Base-by-base conservation (phyloP, 2,329 filamentous ascomycete species). In the Clonostachys byssicola region DNA sequence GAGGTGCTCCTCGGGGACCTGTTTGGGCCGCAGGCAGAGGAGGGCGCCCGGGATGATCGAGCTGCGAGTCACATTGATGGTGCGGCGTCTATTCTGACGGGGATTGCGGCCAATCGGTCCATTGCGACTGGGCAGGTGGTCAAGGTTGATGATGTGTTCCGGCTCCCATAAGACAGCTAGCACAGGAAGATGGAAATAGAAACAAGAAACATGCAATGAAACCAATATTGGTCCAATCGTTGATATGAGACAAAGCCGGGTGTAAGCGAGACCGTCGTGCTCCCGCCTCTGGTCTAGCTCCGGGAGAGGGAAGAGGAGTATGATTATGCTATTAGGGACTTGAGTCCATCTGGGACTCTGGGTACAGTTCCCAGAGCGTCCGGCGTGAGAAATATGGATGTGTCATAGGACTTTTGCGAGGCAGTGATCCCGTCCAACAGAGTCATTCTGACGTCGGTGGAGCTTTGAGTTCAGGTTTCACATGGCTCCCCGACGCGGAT, bases 51-150 rank as follows among this genome's bases (percentile, higher is more conserved):
- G 12, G 78, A 83, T 55, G 66, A 75, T 62, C 66, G 79, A 2
- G 78, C 78, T 1, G 80, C 80, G 3, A 79, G 73, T 48, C 78
- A 83, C 55, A 55, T 83, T 5, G 79, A 83, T 49, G 80, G 80
- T 0, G 80, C 79, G 0, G 62, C 77, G 47, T 81, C 78, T 0
- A 82, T 83, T 34, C 51, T 83, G 47, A 82, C 78, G 0, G 80
- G 80, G 0, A 80, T 83, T 43, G 78, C 77, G 6, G 79, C 78
- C 0, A 83, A 83, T 47, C 66, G 64, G 49, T 81, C 78, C 1
- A 79, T 83, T 18, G 71, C 71, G 0, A 82, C 75, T 1, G 78
- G 78, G 0, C 72, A 80, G 49, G 73, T 77, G 1, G 72, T 84
- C 1, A 73, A 72, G 35, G 76, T 83, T 0, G 74, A 80, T 44